Percentiles rank a stretch among this genome's conserved stretches.
Evolutionary conservation across 192 early-diverging fungal genomes (phyloP).

Genomic region (Coemansia sp.): DNA sequence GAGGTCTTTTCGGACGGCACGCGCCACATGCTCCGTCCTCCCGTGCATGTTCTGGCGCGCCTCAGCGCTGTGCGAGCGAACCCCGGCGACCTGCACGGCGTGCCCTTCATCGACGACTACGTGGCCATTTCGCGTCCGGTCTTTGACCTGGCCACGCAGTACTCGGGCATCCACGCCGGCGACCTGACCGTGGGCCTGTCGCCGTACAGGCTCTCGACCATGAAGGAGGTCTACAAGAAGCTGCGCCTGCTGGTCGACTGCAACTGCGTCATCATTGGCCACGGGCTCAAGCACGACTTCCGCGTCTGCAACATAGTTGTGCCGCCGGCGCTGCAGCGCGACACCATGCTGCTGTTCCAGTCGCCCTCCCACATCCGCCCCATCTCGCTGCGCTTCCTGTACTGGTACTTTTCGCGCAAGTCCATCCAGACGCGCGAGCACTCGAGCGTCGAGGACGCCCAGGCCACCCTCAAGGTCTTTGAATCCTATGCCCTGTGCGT

Average conservation of each 20-base stretch:
- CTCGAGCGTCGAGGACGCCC: constrained; percentile 91
- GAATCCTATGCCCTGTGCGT: constrained; percentile 71
- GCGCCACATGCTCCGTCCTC: constrained; percentile 72
- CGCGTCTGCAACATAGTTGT: constrained; percentile 89
- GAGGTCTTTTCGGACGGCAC: constrained; percentile 94
- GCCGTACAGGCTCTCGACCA: constrained; percentile 73
- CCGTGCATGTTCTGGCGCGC: constrained; percentile 76
- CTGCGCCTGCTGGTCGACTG: constrained; percentile 85
- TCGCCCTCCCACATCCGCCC: constrained; percentile 23
- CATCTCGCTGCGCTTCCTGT: constrained; percentile 84
- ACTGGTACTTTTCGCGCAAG: constrained; percentile 78
- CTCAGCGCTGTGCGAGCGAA: constrained; percentile 85
- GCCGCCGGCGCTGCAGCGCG: constrained; percentile 80
- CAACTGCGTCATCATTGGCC: constrained; percentile 89
- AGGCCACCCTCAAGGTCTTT: constrained; percentile 78
- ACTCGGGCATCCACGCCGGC: constrained; percentile 86
- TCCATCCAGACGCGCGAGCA: constrained; percentile 88
- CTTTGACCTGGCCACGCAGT: constrained; percentile 89
- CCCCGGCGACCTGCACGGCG: constrained; percentile 61
- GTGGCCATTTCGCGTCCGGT: constrained; percentile 79
- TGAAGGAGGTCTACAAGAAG: constrained; percentile 93
- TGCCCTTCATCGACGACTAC: constrained; percentile 97
- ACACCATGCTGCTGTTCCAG: constrained; percentile 92
- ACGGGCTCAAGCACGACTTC: constrained; percentile 93
- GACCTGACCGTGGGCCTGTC: constrained; percentile 75